Evolutionary conservation across 2,329 filamentous ascomycete species (phyloP).

Genomic region (Verticillium nubilum): DNA sequence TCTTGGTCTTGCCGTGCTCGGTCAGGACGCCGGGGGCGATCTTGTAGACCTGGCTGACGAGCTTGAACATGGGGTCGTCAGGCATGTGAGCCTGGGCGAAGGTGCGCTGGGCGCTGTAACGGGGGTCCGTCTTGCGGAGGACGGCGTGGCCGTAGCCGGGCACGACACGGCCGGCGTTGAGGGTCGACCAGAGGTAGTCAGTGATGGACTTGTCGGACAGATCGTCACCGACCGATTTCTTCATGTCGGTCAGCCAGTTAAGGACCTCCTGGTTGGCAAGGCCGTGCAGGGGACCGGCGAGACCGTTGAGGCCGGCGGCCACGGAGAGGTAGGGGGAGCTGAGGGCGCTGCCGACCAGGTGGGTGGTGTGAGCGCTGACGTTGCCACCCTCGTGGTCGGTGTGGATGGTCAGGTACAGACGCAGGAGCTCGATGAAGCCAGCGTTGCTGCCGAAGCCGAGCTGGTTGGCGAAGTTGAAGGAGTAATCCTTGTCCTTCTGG

Average conservation of each 20-base stretch:
- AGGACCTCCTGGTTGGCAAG: slow-evolving; percentile 99
- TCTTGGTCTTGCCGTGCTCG: slow-evolving; percentile 99
- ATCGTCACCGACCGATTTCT: slow-evolving; percentile 88
- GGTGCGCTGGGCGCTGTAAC: slow-evolving; percentile 96
- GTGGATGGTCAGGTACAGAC: slow-evolving; percentile 99
- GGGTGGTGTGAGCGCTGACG: slow-evolving; percentile 96
- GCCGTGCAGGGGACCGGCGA: slow-evolving; percentile 96
- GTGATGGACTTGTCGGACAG: slow-evolving; percentile 95
- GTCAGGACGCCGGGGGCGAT: slow-evolving; percentile 96
- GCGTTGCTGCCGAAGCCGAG: slow-evolving; percentile 92
- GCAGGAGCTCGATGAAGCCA: slow-evolving; percentile 97
- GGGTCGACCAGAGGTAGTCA: slow-evolving; percentile 97
- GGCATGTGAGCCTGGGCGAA: slow-evolving; percentile 88
- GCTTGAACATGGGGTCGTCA: slow-evolving; percentile 99
- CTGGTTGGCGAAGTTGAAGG: slow-evolving; percentile 99
- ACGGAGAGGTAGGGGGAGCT: slow-evolving; percentile 97
- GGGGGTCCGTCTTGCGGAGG: slow-evolving; percentile 98
- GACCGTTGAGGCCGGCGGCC: slow-evolving; percentile 93
- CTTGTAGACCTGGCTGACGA: slow-evolving; percentile 99
- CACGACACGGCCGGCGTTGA: slow-evolving; percentile 93
- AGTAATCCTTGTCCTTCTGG: slow-evolving; percentile 99
- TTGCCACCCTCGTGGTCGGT: slow-evolving; percentile 99
- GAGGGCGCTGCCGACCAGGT: slow-evolving; percentile 92
- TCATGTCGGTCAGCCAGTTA: slow-evolving; percentile 99
- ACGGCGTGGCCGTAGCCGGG: slow-evolving; percentile 98